A percentile compares a stretch with the other conserved stretches of the same genome.
phyloP scores from a whole-genome alignment of 2,329 filamentous ascomycete genomes.

The Monosporascus sp. region DNA sequence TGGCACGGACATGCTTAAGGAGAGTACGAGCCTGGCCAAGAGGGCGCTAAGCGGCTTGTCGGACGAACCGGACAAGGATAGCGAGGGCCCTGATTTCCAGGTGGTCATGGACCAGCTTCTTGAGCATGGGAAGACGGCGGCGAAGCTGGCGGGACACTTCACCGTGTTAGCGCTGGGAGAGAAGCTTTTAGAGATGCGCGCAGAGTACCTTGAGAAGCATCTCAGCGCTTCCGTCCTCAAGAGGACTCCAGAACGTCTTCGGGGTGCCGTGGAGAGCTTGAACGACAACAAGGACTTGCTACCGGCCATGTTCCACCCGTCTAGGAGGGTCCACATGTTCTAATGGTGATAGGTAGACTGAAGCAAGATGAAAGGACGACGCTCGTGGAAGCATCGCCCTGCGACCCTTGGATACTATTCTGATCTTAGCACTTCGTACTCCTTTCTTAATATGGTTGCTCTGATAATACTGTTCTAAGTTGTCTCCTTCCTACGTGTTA shows the following conservation, averaged over 20 bases:
- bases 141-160: constrained; percentile 8
- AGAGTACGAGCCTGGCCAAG: no score
- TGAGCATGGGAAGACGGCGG: constrained; percentile 12
- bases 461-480: no score
- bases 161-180: constrained; percentile 13
- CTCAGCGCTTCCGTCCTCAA: constrained; percentile 24
- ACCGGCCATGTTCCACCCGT: constrained; percentile 27
- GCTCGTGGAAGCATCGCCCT: no score
- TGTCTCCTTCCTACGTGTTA: no score
- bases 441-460: no score
- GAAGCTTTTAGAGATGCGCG: constrained; percentile 21
- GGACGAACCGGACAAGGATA: no score
- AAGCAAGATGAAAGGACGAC: no score
- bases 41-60: no score
- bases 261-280: constrained; percentile 25
- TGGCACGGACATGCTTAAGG: not conserved
- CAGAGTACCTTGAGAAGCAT: constrained; percentile 19
- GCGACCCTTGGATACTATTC: no score
- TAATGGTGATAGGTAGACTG: constrained; percentile 4
- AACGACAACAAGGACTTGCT: constrained; percentile 27
- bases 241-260: constrained; percentile 21
- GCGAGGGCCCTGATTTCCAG: constrained; percentile 4
- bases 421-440: no score
- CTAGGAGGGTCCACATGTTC: constrained; percentile 27
- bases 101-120: constrained; percentile 9